phyloP scores from a whole-genome alignment of 2,329 filamentous ascomycete genomes.

The Alternaria alternata region DNA sequence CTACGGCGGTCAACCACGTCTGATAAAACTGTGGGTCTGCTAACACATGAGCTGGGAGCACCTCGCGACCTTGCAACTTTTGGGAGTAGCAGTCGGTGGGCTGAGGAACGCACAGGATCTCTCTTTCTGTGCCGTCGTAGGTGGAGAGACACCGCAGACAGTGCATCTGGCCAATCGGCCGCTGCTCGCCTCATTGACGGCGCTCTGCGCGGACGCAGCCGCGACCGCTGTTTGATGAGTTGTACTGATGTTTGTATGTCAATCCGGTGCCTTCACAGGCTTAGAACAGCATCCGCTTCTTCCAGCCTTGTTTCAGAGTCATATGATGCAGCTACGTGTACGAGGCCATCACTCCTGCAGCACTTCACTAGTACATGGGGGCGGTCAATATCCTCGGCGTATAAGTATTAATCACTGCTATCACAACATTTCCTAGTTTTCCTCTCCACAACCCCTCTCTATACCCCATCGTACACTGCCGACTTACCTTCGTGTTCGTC shows the following conservation, averaged over 20 bases:
- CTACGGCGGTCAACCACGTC: conserved; percentile 20
- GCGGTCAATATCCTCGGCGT: conserved; percentile 8
- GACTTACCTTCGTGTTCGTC: neutral
- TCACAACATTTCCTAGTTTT: conserved; percentile 9
- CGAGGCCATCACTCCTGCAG: conserved; percentile 13
- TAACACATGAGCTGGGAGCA: conserved; percentile 15
- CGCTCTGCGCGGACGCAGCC: conserved; percentile 9
- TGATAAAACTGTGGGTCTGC: conserved; percentile 16
- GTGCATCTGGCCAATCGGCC: conserved; percentile 13
- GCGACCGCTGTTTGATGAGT: conserved; percentile 12
- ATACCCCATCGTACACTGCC: conserved; percentile 6
- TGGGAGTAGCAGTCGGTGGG: conserved; percentile 1
- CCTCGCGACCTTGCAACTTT: conserved; percentile 7
- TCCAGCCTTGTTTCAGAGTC: conserved; percentile 15
- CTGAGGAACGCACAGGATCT: conserved; percentile 11
- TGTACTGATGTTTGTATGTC: conserved; percentile 15
- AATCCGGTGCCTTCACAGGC: conserved; percentile 12
- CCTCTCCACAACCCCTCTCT: conserved; percentile 15
- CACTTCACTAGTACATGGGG: conserved; percentile 12
- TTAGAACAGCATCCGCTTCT: conserved; percentile 3
- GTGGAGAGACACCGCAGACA: conserved; percentile 11
- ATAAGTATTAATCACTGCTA: conserved; percentile 13
- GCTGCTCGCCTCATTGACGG: conserved; percentile 15
- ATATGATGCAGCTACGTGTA: conserved; percentile 15
- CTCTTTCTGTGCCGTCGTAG: conserved; percentile 7